These are phyloP conservation scores for Stemphylium beticola DNA, from an alignment of 2,329 filamentous ascomycete genomes.

Conservation along the genomic window DNA sequence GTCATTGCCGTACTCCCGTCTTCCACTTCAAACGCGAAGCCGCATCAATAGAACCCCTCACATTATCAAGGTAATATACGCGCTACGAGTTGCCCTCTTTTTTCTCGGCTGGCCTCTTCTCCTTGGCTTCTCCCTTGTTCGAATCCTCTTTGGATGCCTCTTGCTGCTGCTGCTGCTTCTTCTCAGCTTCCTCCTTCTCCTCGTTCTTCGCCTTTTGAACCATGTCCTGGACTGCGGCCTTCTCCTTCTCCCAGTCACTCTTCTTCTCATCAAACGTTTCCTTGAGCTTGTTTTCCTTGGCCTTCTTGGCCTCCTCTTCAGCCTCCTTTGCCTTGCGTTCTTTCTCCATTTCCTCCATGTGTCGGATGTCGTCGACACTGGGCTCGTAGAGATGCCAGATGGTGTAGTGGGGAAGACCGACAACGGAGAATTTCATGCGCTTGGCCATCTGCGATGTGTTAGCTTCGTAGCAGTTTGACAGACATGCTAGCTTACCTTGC, in stretches of 20 bases:
- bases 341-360: constrained; percentile 98
- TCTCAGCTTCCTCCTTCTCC: constrained; percentile 46
- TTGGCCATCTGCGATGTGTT: constrained; percentile 79
- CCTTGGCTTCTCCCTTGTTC: constrained; percentile 35
- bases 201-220: constrained; percentile 62
- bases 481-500: constrained; percentile 71
- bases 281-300: constrained; percentile 78
- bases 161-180: constrained; percentile 62
- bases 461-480: constrained; percentile 19
- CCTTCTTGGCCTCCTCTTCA: constrained; percentile 76
- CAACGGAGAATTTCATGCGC: constrained; percentile 92
- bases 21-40: background rate
- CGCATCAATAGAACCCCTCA: background rate
- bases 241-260: constrained; percentile 89
- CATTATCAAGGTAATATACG: background rate
- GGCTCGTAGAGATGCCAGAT: constrained; percentile 99
- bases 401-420: constrained; percentile 95
- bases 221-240: constrained; percentile 75
- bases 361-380: constrained; percentile 94
- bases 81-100: constrained; percentile 8
- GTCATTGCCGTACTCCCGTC: constrained; percentile 17
- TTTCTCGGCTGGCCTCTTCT: constrained; percentile 26
- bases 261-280: constrained; percentile 78
- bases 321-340: constrained; percentile 80
- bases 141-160: constrained; percentile 41